Evolutionary conservation across 208 protist species (phyloP), one percentile per base, ranked within the genome.

Genomic region (Acanthamoeba castellanii): DNA sequence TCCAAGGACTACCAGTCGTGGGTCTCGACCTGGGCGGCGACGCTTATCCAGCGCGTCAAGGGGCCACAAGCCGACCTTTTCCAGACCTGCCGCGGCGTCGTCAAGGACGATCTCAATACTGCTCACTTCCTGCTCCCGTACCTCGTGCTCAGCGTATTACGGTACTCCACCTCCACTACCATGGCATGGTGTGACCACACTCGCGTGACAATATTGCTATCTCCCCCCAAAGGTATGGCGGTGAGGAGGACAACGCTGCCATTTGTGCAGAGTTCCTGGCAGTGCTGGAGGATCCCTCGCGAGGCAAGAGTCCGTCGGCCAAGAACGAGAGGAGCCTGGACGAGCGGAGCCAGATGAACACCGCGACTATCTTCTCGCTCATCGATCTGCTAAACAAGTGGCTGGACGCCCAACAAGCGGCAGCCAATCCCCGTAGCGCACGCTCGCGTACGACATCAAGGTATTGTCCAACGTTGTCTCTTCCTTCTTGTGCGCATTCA

Each of bases 61-160:
- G 95, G 95, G 9, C 34, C 85, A 4, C 64, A 81, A 5, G 90
- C 90, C 32, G 14, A 92, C 18, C 95, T 97, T 3, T 97, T 96
- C 52, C 84, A 52, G 22, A 82, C 95, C 25, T 97, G 95, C 70
- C 93, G 96, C 50, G 96, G 78, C 42, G 96, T 97, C 25, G 61
- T 97, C 50, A 96, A 95, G 32, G 96, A 95, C 55, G 95, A 97
- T 70, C 61, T 97, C 59, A 93, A 93, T 25, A 95, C 94, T 5
- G 95, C 96, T 32, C 95, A 95, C 37, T 97, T 94, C 59, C 47
- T 97, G 1, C 93, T 97, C 6, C 96, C 96, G 8, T 93, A 93
- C 14, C n/a, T 97, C 6, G 90, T 97, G 9, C 55, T 95, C 18
- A 96, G 95, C 78, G 81, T 96, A 1, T 72, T 97, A 47, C 55